These are phyloP conservation scores for Hexamita inflata DNA, from an alignment of 208 protist genomes.

Conservation along the genomic window DNA sequence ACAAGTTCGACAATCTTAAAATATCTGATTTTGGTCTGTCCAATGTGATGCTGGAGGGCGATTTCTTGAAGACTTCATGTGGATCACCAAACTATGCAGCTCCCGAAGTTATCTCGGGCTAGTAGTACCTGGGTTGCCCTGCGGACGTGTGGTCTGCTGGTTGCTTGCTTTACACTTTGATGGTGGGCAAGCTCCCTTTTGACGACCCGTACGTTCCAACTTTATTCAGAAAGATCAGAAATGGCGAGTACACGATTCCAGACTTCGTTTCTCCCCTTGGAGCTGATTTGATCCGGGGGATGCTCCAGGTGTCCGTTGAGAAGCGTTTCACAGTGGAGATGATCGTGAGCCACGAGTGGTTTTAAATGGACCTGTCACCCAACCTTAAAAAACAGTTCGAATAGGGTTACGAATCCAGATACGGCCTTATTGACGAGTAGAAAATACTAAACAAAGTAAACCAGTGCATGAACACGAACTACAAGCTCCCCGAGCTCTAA, in stretches of 20 bases:
- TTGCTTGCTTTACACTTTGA: constrained; percentile 27
- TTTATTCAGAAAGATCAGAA: constrained; percentile 25
- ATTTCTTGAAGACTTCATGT: constrained; percentile 36
- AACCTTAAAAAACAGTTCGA: neutral
- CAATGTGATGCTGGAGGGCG: constrained; percentile 32
- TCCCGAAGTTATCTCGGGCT: constrained; percentile 32
- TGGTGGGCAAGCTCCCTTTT: constrained; percentile 30
- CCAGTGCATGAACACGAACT: no score
- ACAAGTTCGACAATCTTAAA: constrained; percentile 20
- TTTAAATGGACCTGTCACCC: neutral
- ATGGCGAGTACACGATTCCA: constrained; percentile 14
- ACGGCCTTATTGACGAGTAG: no score
- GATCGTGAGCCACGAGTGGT: neutral
- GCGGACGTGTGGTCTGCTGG: constrained; percentile 34
- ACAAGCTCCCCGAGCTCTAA: no score
- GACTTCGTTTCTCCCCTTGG: neutral
- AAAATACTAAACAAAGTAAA: no score
- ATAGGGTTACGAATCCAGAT: no score
- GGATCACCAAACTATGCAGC: constrained; percentile 36
- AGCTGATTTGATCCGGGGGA: constrained; percentile 13
- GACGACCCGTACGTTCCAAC: constrained; percentile 12
- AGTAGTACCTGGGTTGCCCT: constrained; percentile 18
- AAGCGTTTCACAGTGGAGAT: constrained; percentile 13
- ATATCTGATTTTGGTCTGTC: constrained; percentile 39
- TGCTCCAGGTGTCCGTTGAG: neutral